Percentiles rank a stretch among this genome's conserved stretches.
Conservation (phyloP, 805 yeast species). For the Lachancea quebecensis region DNA sequence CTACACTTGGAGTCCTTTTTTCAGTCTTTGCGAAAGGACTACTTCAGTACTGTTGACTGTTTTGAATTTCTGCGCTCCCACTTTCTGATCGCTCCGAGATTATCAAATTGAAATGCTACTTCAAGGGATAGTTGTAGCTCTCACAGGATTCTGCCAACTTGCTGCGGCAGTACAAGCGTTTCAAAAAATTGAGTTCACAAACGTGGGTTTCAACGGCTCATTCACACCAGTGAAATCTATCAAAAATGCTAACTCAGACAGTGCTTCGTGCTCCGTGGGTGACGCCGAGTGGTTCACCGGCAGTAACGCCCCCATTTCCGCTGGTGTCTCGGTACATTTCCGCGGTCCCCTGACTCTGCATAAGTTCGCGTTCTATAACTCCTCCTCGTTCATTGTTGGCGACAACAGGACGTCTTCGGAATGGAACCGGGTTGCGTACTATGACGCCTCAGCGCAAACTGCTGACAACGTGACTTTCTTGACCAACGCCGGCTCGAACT, state of each 20-base stretch:
- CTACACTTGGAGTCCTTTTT: no score
- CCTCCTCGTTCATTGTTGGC: constrained; percentile 35
- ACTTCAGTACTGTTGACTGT: no score
- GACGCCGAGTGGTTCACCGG: constrained; percentile 38
- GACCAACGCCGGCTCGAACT: constrained; percentile 52
- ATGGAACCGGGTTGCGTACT: constrained; percentile 59
- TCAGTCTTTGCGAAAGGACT: no score
- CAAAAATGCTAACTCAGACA: constrained; percentile 15
- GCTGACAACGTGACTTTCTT: constrained; percentile 62
- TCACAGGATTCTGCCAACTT: constrained; percentile 1
- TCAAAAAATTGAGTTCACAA: constrained; percentile 22
- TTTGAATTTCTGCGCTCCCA: no score
- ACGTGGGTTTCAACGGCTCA: constrained; percentile 31
- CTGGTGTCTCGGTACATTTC: constrained; percentile 65
- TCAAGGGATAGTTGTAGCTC: background rate
- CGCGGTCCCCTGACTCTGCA: constrained; percentile 64
- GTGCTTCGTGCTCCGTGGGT: constrained; percentile 28
- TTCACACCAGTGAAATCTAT: constrained; percentile 26
- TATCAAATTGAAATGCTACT: background rate
- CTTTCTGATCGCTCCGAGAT: background rate
- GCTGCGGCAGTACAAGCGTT: constrained; percentile 11
- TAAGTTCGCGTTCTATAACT: constrained; percentile 55
- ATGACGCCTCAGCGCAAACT: constrained; percentile 38
- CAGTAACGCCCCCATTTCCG: constrained; percentile 56
- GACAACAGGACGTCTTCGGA: constrained; percentile 32